Percentiles rank a stretch among this genome's conserved stretches.
phyloP scores from a whole-genome alignment of 495 filamentous ascomycete genomes.

The Schizothecium vesticola region DNA sequence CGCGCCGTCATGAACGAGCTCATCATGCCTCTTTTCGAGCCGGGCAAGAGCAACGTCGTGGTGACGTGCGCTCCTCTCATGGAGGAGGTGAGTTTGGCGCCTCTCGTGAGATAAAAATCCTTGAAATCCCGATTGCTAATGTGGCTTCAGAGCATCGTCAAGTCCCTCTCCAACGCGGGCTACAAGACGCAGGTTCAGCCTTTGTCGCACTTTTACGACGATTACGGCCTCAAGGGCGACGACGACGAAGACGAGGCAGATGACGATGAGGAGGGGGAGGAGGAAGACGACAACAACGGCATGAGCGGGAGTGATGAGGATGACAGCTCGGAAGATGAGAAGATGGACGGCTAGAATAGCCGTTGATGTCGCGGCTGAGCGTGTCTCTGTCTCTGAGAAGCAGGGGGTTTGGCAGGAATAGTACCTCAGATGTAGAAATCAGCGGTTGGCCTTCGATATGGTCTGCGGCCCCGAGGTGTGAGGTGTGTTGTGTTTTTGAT shows the following conservation, averaged over 20 bases:
- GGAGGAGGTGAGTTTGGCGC: slow-evolving; percentile 61
- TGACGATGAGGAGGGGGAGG: slow-evolving; percentile 57
- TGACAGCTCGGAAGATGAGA: not conserved
- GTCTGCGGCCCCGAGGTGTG: not conserved
- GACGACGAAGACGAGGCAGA: slow-evolving; percentile 63
- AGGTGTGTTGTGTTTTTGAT: not conserved
- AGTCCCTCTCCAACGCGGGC: slow-evolving; percentile 64
- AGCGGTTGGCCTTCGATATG: not conserved
- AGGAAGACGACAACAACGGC: slow-evolving; percentile 41
- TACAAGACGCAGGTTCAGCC: slow-evolving; percentile 72
- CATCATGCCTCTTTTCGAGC: slow-evolving; percentile 71
- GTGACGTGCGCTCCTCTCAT: slow-evolving; percentile 85
- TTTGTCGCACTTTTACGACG: slow-evolving; percentile 81
- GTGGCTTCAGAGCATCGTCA: slow-evolving; percentile 55
- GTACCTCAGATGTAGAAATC: not conserved
- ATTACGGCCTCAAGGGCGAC: slow-evolving; percentile 77
- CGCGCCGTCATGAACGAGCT: slow-evolving; percentile 67
- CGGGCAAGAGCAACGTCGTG: slow-evolving; percentile 72
- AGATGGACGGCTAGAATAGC: not conserved
- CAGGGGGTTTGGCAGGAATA: not conserved
- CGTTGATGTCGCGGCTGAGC: not conserved
- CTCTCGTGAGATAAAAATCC: slow-evolving; percentile 14
- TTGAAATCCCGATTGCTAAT: slow-evolving; percentile 16
- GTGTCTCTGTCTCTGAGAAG: not conserved
- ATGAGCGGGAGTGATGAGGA: slow-evolving; percentile 35